Base-by-base conservation (phyloP, 2,329 filamentous ascomycete species). In the Phialemonium atrogriseum region DNA sequence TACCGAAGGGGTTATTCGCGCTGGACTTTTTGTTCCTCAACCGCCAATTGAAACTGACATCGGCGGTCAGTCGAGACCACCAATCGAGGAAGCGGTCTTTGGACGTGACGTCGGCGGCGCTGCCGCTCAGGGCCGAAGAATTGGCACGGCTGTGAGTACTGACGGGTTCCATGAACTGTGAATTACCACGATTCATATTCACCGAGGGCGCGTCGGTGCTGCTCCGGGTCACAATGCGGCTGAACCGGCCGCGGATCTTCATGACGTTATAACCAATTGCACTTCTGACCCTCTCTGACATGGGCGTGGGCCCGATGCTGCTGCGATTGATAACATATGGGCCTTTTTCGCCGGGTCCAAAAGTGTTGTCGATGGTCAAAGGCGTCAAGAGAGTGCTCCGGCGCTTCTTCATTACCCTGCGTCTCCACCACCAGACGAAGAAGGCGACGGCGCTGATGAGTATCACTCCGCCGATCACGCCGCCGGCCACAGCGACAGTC, bases 121-220 rank as follows among this genome's bases (percentile, higher is more conserved):
- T 18, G 22, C 32, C 20, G 23, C 38, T 34, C 33, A 33, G 36
- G 23, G 40, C 44, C 8, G 61, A 60, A 27, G 54, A 56, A 26
- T 51, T 58, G 15, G 33, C 28, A 19, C 59, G 57, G 36, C 58
- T 64, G 39, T 63, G 60, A 17, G 47, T 47, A 10, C 39, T 37
- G 31, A 42, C 35, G 2, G 48, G 34, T 15, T 59, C 54, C 36
- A 61, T 54, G 38, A 68, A 71, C 41, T 73, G 70, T 7, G 70
- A 71, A 41, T 66, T 69, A 6, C 68, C 66, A 28, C 66, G 56
- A 48, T 73, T 62, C 39, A 72, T 56, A 35, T 72, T 63, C 18
- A 72, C 61, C 27, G 55, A 59, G 3, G 61, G 53, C 7, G 50
- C 47, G n/a, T n/a, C n/a, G 11, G 47, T 54, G 27, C 51, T 54